phyloP scores from a whole-genome alignment of 163 green algal species.

The Prototheca cutis region DNA sequence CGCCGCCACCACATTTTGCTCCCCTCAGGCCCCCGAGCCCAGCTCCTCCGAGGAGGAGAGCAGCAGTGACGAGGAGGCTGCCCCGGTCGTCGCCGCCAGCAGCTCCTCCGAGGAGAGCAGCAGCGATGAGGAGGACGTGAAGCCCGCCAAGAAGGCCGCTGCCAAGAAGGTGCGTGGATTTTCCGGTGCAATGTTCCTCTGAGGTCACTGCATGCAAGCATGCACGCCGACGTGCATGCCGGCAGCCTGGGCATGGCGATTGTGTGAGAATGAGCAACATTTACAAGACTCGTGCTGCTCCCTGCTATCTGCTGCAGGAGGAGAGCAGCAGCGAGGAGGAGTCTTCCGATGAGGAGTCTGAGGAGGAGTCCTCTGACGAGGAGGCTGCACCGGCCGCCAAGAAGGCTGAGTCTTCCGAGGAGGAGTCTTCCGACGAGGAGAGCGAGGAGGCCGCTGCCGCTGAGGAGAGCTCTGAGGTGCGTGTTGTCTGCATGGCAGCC shows the following conservation, averaged over 20 bases:
- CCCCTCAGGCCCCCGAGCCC: not conserved
- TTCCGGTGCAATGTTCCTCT: no score
- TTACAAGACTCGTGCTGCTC: no score
- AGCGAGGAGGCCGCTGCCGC: no score
- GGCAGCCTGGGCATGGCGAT: no score
- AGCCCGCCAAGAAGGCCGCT: constrained; percentile 8
- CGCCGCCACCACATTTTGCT: no score
- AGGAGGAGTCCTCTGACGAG: constrained; percentile 19
- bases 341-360: constrained; percentile 14
- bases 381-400: constrained; percentile 8
- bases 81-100: constrained; percentile 8
- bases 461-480: no score
- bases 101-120: constrained; percentile 16
- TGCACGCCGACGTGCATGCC: no score
- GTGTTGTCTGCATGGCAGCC: no score
- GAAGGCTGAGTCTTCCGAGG: constrained; percentile 15
- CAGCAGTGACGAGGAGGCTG: constrained; percentile 16
- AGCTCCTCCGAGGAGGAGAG: constrained; percentile 4
- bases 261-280: no score
- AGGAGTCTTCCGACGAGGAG: constrained; percentile 15
- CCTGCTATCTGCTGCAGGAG: no score
- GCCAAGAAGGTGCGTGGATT: constrained; percentile 5
- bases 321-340: constrained; percentile 16
- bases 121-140: constrained; percentile 19
- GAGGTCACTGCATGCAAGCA: no score